Percentiles rank a stretch among this genome's conserved stretches.
Evolutionary conservation across 2,329 filamentous ascomycete genomes (phyloP).

Genomic region (Dothistroma septosporum): DNA sequence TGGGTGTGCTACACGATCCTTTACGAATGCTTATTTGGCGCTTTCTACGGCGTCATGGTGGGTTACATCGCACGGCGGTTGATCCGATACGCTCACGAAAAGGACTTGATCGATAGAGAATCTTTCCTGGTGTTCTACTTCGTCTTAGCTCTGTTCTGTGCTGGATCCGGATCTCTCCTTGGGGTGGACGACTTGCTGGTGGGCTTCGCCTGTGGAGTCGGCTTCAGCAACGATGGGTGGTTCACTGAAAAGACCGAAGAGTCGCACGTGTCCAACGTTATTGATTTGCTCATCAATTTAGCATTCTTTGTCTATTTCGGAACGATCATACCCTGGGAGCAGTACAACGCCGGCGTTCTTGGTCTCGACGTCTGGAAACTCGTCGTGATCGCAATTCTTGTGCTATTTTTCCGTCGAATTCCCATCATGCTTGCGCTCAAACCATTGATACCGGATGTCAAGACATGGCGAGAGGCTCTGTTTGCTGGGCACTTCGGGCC

Average conservation of each 20-base stretch:
- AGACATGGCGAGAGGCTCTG: slow-evolving; percentile 94
- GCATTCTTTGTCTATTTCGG: slow-evolving; percentile 97
- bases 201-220: slow-evolving; percentile 92
- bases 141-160: slow-evolving; percentile 89
- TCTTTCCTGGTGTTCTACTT: slow-evolving; percentile 99
- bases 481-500: slow-evolving; percentile 98
- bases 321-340: slow-evolving; percentile 92
- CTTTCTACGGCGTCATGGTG: slow-evolving; percentile 78
- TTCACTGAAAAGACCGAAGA: slow-evolving; percentile 98
- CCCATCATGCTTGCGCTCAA: slow-evolving; percentile 91
- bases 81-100: slow-evolving; percentile 81
- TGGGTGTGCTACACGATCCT: slow-evolving; percentile 88
- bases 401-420: slow-evolving; percentile 92
- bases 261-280: slow-evolving; percentile 98
- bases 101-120: slow-evolving; percentile 85
- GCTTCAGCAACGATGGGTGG: slow-evolving; percentile 99
- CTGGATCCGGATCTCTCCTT: slow-evolving; percentile 84
- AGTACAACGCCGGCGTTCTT: slow-evolving; percentile 70
- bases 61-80: slow-evolving; percentile 88
- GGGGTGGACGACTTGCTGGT: slow-evolving; percentile 92
- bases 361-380: slow-evolving; percentile 83
- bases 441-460: slow-evolving; percentile 90
- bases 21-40: slow-evolving; percentile 94
- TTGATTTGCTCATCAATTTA: slow-evolving; percentile 93
- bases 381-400: slow-evolving; percentile 87